Conservation (phyloP, 345 rosid species). For the Acer yangbiense region DNA sequence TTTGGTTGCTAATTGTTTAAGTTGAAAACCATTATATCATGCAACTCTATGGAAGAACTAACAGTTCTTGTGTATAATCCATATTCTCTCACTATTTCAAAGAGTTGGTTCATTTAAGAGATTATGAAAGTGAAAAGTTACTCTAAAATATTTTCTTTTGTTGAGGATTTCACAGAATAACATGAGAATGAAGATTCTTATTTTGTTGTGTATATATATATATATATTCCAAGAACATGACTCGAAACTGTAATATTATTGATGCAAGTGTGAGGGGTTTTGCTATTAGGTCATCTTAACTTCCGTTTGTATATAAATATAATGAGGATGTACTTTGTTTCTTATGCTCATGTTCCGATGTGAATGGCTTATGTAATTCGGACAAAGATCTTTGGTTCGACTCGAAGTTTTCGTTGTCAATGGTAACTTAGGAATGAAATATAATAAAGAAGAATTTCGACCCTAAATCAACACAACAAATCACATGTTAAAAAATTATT, state of each 20-base stretch:
- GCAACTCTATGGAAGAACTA: not conserved
- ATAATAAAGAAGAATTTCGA: not conserved
- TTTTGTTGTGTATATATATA: too few relatives aligned
- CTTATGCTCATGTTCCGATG: too few relatives aligned
- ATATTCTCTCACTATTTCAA: not conserved
- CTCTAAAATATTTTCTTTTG: not conserved
- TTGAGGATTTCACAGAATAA: not conserved
- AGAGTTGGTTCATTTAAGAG: not conserved
- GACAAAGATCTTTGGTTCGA: too few relatives aligned
- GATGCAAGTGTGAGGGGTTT: too few relatives aligned
- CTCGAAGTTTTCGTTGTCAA: too few relatives aligned
- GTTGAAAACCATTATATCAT: not conserved
- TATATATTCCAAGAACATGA: too few relatives aligned
- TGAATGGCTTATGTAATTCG: too few relatives aligned
- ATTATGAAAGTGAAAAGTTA: too few relatives aligned
- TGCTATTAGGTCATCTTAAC: too few relatives aligned
- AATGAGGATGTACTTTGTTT: too few relatives aligned
- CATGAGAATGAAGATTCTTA: not conserved
- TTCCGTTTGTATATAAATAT: too few relatives aligned
- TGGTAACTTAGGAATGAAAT: not conserved
- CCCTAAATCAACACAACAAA: not conserved
- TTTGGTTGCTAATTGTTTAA: not conserved
- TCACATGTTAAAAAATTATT: not conserved
- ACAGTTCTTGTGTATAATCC: not conserved
- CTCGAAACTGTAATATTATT: too few relatives aligned